phyloP scores from a whole-genome alignment of 768 basidiomycete genomes.

The Leccinellum luteum region DNA sequence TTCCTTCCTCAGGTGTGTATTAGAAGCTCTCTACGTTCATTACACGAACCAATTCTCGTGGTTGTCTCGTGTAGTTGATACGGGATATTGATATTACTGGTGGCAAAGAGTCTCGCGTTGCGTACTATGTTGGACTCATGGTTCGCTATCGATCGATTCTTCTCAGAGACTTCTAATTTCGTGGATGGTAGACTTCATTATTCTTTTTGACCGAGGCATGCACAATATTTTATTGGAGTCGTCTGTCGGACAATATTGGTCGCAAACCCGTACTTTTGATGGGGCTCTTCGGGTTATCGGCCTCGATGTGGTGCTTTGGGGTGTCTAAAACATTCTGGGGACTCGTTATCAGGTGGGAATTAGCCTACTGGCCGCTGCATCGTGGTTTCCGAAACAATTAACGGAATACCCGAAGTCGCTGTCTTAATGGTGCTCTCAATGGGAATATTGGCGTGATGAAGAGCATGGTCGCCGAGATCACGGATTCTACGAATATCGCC shows the following conservation, averaged over 20 bases:
- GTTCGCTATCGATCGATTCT: conserved; percentile 27
- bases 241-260: conserved; percentile 48
- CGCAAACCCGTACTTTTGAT: conserved; percentile 46
- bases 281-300: conserved; percentile 43
- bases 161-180: not conserved
- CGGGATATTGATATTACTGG: conserved; percentile 36
- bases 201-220: conserved; percentile 50
- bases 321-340: conserved; percentile 46
- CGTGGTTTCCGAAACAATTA: not conserved
- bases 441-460: conserved; percentile 56
- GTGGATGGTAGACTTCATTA: conserved; percentile 38
- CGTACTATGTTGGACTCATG: conserved; percentile 49
- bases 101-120: conserved; percentile 44
- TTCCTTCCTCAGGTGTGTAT: conserved; percentile 62
- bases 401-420: conserved; percentile 33
- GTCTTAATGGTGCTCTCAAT: conserved; percentile 46
- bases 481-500: conserved; percentile 30
- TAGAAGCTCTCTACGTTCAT: not conserved
- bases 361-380: not conserved
- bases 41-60: not conserved
- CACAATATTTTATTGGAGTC: conserved; percentile 49
- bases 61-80: conserved; percentile 19
- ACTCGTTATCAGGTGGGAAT: conserved; percentile 38
- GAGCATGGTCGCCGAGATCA: conserved; percentile 45
- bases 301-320: conserved; percentile 49